These are phyloP conservation scores for Saccharomyces jurei DNA, from an alignment of 805 yeast species.

Conservation along the genomic window DNA sequence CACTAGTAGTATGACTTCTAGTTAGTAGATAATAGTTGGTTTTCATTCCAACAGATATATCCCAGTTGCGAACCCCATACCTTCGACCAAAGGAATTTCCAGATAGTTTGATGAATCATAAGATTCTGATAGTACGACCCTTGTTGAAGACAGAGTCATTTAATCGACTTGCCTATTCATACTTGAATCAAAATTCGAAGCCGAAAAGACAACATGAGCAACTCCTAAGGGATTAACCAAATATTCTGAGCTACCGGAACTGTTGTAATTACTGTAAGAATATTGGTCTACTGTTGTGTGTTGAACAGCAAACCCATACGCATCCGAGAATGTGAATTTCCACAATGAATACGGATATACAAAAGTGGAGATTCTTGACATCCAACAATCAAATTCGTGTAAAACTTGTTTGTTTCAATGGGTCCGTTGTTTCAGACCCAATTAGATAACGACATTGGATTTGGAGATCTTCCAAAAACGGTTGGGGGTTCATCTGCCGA, in stretches of 20 bases:
- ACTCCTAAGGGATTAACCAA: slow-evolving; percentile 50
- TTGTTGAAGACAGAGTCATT: slow-evolving; percentile 44
- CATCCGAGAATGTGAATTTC: slow-evolving; percentile 38
- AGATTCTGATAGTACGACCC: slow-evolving; percentile 34
- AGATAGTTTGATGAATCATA: slow-evolving; percentile 31
- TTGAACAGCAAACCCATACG: slow-evolving; percentile 55
- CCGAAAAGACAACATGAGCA: slow-evolving; percentile 49
- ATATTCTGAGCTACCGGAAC: slow-evolving; percentile 58
- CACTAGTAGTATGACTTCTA: too few species aligned
- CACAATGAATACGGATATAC: slow-evolving; percentile 62
- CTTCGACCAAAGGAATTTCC: slow-evolving; percentile 46
- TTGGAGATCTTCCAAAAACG: slow-evolving; percentile 39
- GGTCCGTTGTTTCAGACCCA: slow-evolving; percentile 42
- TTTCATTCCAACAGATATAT: too few species aligned
- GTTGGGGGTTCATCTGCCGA: slow-evolving; percentile 38
- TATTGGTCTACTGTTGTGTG: slow-evolving; percentile 45
- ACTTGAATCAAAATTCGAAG: slow-evolving; percentile 38
- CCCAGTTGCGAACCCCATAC: slow-evolving; percentile 52
- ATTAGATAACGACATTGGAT: slow-evolving; percentile 39
- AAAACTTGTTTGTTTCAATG: slow-evolving; percentile 69
- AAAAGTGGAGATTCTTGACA: slow-evolving; percentile 48
- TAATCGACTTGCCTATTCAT: slow-evolving; percentile 38
- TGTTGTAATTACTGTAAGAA: slow-evolving; percentile 39
- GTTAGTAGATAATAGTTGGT: too few species aligned
- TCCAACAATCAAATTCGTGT: slow-evolving; percentile 53